phyloP scores from a whole-genome alignment of 2,329 filamentous ascomycete species.

The Cordyceps tenuipes region DNA sequence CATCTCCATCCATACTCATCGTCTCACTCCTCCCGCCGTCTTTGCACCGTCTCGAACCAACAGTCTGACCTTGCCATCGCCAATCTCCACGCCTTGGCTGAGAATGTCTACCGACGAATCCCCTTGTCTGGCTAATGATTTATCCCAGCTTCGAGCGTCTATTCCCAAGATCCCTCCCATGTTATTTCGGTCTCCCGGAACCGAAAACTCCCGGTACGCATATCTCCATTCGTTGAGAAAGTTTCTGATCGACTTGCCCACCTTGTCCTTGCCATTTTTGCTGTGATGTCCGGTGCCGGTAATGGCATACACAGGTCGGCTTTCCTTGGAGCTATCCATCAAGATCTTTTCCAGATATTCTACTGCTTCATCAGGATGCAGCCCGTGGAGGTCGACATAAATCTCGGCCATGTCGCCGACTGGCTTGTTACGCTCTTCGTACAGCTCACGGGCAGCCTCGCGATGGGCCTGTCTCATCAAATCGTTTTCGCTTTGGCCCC shows the following conservation, averaged over 20 bases:
- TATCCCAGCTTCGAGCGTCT: slow-evolving; percentile 60
- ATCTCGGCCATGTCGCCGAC: slow-evolving; percentile 61
- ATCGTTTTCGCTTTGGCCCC: slow-evolving; percentile 93
- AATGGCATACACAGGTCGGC: slow-evolving; percentile 82
- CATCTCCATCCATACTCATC: slow-evolving; percentile 32
- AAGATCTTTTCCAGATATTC: slow-evolving; percentile 87
- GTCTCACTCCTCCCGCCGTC: slow-evolving; percentile 40
- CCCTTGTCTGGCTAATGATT: slow-evolving; percentile 43
- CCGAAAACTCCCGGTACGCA: slow-evolving; percentile 90
- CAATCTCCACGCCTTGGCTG: slow-evolving; percentile 59
- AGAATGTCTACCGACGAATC: slow-evolving; percentile 47
- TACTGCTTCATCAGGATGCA: slow-evolving; percentile 96
- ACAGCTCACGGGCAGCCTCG: slow-evolving; percentile 83
- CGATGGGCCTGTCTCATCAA: slow-evolving; percentile 95
- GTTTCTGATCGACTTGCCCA: slow-evolving; percentile 83
- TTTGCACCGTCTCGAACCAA: slow-evolving; percentile 54
- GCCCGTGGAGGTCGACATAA: slow-evolving; percentile 92
- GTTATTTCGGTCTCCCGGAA: slow-evolving; percentile 80
- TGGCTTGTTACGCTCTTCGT: slow-evolving; percentile 72
- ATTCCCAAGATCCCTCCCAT: slow-evolving; percentile 70
- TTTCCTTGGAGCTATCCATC: slow-evolving; percentile 67
- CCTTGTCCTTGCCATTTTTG: slow-evolving; percentile 98
- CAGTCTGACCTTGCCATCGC: slow-evolving; percentile 57
- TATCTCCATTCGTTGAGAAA: slow-evolving; percentile 96
- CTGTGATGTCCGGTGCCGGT: slow-evolving; percentile 95